A percentile compares a stretch with the other conserved stretches of the same genome.
phyloP scores from a whole-genome alignment of 2,329 filamentous ascomycete species.

The Parastagonospora nodorum region DNA sequence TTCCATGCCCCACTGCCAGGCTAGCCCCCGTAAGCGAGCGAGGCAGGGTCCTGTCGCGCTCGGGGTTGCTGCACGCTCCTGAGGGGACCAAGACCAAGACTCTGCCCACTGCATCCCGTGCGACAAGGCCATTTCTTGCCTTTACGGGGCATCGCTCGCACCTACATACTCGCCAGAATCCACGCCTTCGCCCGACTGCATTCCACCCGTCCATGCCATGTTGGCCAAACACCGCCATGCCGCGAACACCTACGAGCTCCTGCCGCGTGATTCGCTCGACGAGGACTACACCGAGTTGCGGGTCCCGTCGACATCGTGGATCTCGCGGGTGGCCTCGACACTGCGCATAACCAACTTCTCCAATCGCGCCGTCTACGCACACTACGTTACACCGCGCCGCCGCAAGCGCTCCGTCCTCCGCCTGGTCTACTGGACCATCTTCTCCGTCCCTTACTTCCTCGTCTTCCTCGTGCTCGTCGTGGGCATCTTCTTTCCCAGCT shows the following conservation, averaged over 20 bases:
- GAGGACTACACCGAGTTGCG: slow-evolving; percentile 17
- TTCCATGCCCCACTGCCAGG: too few species aligned
- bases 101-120: too few species aligned
- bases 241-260: slow-evolving; percentile 39
- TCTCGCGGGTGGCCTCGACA: slow-evolving; percentile 16
- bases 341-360: slow-evolving; percentile 32
- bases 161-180: background rate
- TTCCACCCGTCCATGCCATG: slow-evolving; percentile 12
- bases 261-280: slow-evolving; percentile 38
- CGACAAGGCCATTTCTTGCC: background rate
- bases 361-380: slow-evolving; percentile 35
- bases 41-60: too few species aligned
- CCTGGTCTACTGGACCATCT: slow-evolving; percentile 37
- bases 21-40: too few species aligned
- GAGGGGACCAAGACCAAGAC: too few species aligned
- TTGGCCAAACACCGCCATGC: slow-evolving; percentile 20
- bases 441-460: slow-evolving; percentile 39
- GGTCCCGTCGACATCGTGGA: slow-evolving; percentile 30
- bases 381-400: slow-evolving; percentile 40
- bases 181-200: background rate
- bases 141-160: background rate
- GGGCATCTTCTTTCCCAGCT: slow-evolving; percentile 60
- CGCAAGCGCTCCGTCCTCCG: slow-evolving; percentile 39
- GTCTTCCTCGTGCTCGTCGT: slow-evolving; percentile 49
- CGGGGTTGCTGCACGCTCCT: too few species aligned